These are phyloP conservation scores for Silene latifolia DNA, from an alignment of 148 eudicot genomes.

Conservation along the genomic window DNA sequence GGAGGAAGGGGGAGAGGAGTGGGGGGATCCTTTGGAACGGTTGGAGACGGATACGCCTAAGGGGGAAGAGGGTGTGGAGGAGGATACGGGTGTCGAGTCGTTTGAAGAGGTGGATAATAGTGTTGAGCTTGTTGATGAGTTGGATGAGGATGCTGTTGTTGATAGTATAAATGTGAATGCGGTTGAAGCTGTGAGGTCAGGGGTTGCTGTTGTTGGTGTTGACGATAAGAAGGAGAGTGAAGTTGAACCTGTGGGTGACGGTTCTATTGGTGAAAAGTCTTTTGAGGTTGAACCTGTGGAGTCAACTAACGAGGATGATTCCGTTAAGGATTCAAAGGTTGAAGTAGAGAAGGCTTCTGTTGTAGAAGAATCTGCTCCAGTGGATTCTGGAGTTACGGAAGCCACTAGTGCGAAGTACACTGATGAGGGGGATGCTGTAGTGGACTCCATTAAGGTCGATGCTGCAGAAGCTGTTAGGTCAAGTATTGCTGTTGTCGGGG, in stretches of 20 bases:
- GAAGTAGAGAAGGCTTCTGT: constrained; percentile 14
- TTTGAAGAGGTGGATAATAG: constrained; percentile 18
- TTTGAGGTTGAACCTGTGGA: constrained; percentile 23
- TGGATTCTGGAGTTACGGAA: constrained; percentile 20
- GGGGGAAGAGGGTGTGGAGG: not conserved
- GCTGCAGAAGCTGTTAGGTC: constrained; percentile 32
- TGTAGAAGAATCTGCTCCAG: constrained; percentile 23
- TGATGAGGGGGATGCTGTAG: constrained; percentile 39
- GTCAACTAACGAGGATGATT: not conserved
- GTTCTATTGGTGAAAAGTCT: constrained; percentile 4
- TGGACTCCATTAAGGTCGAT: constrained; percentile 40
- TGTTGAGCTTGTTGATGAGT: constrained; percentile 16
- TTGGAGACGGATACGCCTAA: not conserved
- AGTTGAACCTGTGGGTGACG: constrained; percentile 7
- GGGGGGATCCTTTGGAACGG: constrained; percentile 15
- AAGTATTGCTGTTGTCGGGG: constrained; percentile 36
- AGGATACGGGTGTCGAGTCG: constrained; percentile 13
- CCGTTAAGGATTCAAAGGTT: constrained; percentile 19
- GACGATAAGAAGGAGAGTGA: constrained; percentile 25
- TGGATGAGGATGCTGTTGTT: constrained; percentile 23
- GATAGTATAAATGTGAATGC: constrained; percentile 25
- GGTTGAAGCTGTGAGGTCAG: constrained; percentile 32
- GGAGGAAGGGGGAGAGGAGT: constrained; percentile 20
- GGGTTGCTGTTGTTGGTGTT: constrained; percentile 41
- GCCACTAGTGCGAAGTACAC: constrained; percentile 28